A percentile compares a stretch with the other conserved stretches of the same genome.
Evolutionary conservation across 176 grass and related monocot species (phyloP).

Genomic region (Avena atlantica): DNA sequence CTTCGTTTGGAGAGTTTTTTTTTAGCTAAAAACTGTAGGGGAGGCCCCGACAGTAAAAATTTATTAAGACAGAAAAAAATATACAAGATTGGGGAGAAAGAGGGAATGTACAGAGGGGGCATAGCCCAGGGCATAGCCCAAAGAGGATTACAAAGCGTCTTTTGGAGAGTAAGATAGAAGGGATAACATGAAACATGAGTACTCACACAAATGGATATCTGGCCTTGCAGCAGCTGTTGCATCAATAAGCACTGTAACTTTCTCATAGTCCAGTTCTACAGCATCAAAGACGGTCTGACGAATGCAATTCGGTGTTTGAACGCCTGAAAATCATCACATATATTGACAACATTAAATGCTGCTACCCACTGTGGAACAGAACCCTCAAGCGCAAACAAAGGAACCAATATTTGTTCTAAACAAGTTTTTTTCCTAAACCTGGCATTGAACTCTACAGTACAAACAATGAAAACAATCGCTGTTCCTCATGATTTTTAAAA

Average conservation of each 20-base stretch:
- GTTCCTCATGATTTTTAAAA: background rate
- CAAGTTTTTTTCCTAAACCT: background rate
- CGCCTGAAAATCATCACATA: conserved; percentile 51
- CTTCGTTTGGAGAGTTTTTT: background rate
- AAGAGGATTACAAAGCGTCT: too few species aligned
- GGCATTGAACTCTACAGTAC: conserved; percentile 7
- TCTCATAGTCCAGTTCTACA: conserved; percentile 78
- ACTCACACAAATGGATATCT: conserved; percentile 88
- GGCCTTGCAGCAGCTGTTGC: conserved; percentile 85
- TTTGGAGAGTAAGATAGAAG: background rate
- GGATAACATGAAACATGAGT: conserved; percentile 6
- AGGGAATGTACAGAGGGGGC: too few species aligned
- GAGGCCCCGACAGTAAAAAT: too few species aligned
- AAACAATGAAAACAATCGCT: background rate
- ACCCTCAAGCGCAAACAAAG: background rate
- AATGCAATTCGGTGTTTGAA: conserved; percentile 99
- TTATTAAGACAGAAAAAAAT: too few species aligned
- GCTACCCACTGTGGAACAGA: background rate
- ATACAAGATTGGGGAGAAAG: too few species aligned
- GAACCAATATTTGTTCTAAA: background rate
- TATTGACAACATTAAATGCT: conserved; percentile 22
- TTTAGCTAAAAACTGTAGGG: too few species aligned
- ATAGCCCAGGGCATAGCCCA: too few species aligned
- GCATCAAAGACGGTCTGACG: conserved; percentile 93
- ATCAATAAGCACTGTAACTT: conserved; percentile 78